Percentiles rank a stretch among this genome's conserved stretches.
Evolutionary conservation across 768 basidiomycete species (phyloP).

Genomic region (Tulasnella sp.): DNA sequence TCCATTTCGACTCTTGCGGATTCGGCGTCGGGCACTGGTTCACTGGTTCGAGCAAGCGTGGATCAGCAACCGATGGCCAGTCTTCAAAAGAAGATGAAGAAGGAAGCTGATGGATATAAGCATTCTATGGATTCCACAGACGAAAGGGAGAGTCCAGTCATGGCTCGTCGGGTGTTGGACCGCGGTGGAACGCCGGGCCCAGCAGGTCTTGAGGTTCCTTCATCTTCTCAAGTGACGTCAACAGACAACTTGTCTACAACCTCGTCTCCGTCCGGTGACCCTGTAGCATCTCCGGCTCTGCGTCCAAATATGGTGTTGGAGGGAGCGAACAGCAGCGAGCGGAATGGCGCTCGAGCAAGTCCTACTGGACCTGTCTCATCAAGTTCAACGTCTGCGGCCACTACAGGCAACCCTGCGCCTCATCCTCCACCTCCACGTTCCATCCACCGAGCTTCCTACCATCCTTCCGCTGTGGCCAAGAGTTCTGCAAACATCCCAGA

Average conservation of each 20-base stretch:
- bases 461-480: conserved; percentile 31
- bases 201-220: conserved; percentile 26
- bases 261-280: conserved; percentile 22
- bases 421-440: neutral
- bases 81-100: too few relatives aligned
- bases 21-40: too few relatives aligned
- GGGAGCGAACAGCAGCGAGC: neutral
- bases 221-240: conserved; percentile 48
- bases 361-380: neutral
- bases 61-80: too few relatives aligned
- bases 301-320: conserved; percentile 61
- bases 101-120: too few relatives aligned
- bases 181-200: conserved; percentile 34
- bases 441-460: conserved; percentile 50
- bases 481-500: neutral
- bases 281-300: conserved; percentile 65
- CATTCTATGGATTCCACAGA: too few relatives aligned
- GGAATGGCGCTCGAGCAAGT: neutral
- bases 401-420: conserved; percentile 1
- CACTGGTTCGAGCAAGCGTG: too few relatives aligned
- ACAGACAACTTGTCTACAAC: conserved; percentile 32
- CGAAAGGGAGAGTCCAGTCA: too few relatives aligned
- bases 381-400: neutral
- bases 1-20: too few relatives aligned
- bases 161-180: conserved; percentile 33